Conservation (phyloP, 2,329 filamentous ascomycete species). For the Neofusicoccum kwambonambiense region DNA sequence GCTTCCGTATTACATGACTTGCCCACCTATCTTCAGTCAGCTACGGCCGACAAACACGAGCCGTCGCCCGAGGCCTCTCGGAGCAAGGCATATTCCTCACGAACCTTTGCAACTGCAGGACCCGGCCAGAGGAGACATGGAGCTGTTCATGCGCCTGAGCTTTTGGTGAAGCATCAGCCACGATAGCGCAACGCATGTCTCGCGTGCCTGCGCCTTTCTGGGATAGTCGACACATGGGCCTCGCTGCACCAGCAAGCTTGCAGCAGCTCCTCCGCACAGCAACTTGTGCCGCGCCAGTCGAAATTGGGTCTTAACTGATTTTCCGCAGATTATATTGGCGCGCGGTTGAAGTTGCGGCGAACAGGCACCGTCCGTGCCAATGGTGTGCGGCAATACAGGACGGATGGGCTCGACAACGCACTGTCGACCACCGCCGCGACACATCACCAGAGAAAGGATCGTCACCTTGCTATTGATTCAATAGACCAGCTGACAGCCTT, state of each 20-base stretch:
- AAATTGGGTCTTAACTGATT: not conserved
- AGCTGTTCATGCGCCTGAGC: not conserved
- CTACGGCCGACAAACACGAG: conserved; percentile 2
- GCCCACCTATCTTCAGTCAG: not conserved
- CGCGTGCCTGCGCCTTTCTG: not conserved
- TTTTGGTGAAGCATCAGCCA: not conserved
- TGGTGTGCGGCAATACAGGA: not conserved
- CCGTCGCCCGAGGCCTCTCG: not conserved
- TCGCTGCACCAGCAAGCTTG: not conserved
- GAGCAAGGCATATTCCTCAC: not conserved
- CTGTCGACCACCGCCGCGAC: not conserved
- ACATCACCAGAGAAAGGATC: not conserved
- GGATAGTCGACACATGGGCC: conserved; percentile 1
- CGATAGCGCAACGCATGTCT: conserved; percentile 1
- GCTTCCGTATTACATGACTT: conserved; percentile 13
- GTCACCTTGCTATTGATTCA: not conserved
- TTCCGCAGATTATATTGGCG: not conserved
- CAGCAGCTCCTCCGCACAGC: conserved; percentile 6
- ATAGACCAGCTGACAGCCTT: not conserved
- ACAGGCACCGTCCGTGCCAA: not conserved
- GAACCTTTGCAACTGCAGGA: not conserved
- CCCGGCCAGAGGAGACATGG: not conserved
- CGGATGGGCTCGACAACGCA: not conserved
- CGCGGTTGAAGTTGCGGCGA: not conserved
- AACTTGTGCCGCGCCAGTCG: not conserved